These are phyloP conservation scores for Skeletonema marinoi DNA, from an alignment of 108 stramenopile species.

Conservation along the genomic window DNA sequence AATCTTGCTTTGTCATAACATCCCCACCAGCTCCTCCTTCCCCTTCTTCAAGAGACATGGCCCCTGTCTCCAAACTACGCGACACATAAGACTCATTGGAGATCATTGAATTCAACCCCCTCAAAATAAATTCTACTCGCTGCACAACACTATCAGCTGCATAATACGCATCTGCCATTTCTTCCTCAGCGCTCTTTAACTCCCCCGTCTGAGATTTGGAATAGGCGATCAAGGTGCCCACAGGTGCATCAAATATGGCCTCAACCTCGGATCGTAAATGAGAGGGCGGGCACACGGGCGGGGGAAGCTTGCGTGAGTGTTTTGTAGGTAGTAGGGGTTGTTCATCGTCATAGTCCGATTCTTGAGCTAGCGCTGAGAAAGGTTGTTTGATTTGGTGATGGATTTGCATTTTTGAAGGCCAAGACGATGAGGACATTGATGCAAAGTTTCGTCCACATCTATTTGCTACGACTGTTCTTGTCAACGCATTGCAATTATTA, in stretches of 20 bases:
- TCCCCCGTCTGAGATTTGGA: not conserved
- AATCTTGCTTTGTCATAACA: conserved; percentile 34
- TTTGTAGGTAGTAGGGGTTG: conserved; percentile 57
- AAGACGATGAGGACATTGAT: not conserved
- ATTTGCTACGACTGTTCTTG: not conserved
- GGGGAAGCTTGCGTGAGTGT: conserved; percentile 72
- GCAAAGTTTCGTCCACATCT: not conserved
- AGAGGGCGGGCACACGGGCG: conserved; percentile 59
- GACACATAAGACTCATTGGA: conserved; percentile 30
- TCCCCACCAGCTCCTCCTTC: conserved; percentile 1
- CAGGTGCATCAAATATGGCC: conserved; percentile 59
- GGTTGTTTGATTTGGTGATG: not conserved
- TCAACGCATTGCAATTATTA: not conserved
- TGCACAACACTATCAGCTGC: conserved; percentile 56
- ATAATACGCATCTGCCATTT: conserved; percentile 56
- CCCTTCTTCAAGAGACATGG: conserved; percentile 33
- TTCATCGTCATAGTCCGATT: not conserved
- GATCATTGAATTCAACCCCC: conserved; percentile 49
- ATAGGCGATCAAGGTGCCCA: conserved; percentile 71
- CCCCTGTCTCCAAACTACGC: conserved; percentile 20
- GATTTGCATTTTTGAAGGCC: not conserved
- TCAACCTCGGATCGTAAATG: conserved; percentile 58
- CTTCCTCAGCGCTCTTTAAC: conserved; percentile 27
- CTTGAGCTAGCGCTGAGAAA: conserved; percentile 1
- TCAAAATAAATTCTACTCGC: conserved; percentile 62